These are phyloP conservation scores for Prinsepia uniflora DNA, from an alignment of 306 rosid species.

Conservation along the genomic window DNA sequence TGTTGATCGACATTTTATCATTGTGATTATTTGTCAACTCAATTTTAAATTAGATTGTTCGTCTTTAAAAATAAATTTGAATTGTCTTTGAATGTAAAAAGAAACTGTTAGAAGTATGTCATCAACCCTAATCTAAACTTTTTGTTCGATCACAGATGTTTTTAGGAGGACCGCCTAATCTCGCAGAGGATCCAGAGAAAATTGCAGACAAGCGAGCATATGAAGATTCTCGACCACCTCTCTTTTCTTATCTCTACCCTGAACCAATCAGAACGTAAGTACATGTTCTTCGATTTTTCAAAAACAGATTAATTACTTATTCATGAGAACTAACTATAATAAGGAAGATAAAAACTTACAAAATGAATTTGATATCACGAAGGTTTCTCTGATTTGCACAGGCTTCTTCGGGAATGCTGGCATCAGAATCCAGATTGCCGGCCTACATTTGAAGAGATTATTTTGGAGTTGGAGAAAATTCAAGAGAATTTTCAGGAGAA, in stretches of 20 bases:
- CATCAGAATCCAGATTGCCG: slow-evolving; percentile 28
- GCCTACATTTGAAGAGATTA: slow-evolving; percentile 23
- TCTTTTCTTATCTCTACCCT: slow-evolving; percentile 23
- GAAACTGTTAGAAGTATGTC: no score
- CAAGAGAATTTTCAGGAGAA: slow-evolving; percentile 1
- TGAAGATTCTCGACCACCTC: slow-evolving; percentile 28
- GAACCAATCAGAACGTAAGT: slow-evolving; percentile 24
- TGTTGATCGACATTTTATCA: no score
- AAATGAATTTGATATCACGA: no score
- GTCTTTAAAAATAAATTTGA: no score
- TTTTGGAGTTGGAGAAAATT: slow-evolving; percentile 11
- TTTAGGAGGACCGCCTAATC: slow-evolving; percentile 28
- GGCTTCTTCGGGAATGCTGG: slow-evolving; percentile 29
- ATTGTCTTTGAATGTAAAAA: no score
- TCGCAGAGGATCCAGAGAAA: slow-evolving; percentile 26
- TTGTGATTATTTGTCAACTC: no score
- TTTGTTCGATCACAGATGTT: slow-evolving; percentile 19
- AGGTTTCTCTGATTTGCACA: not conserved
- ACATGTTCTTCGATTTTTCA: not conserved
- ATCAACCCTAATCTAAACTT: no score
- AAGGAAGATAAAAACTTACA: no score
- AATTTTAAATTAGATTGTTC: no score
- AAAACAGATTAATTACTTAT: not conserved
- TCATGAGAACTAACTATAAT: no score
- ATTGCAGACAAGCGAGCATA: slow-evolving; percentile 30